Percentiles rank a stretch among this genome's conserved stretches.
These are phyloP conservation scores for Talaromyces adpressus DNA, from an alignment of 495 filamentous ascomycete species.

Conservation along the genomic window DNA sequence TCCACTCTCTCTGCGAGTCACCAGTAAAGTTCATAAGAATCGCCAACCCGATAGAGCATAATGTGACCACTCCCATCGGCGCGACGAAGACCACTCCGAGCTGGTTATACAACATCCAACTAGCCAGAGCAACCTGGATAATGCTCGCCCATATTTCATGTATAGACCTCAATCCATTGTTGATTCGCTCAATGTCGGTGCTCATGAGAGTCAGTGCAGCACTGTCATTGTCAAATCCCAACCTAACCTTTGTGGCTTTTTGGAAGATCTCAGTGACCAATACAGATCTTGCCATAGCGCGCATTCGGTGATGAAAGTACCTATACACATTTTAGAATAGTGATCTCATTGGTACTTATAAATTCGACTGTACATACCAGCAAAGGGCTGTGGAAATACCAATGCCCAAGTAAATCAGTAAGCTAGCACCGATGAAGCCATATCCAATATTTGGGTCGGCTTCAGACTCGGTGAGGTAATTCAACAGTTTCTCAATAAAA, in stretches of 20 bases:
- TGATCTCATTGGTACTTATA: conserved; percentile 10
- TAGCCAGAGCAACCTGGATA: conserved; percentile 44
- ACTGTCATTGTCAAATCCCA: conserved; percentile 27
- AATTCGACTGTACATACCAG: conserved; percentile 34
- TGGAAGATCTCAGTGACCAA: conserved; percentile 40
- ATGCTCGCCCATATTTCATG: conserved; percentile 45
- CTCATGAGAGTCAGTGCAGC: conserved; percentile 50
- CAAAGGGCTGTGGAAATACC: conserved; percentile 35
- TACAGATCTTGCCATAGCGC: conserved; percentile 41
- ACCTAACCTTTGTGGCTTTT: conserved; percentile 18
- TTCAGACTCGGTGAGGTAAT: conserved; percentile 33
- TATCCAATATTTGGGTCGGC: conserved; percentile 40
- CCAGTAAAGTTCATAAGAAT: conserved; percentile 14
- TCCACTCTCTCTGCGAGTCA: conserved; percentile 14
- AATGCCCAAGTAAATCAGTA: conserved; percentile 42
- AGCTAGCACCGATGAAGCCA: conserved; percentile 45
- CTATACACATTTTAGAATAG: background rate
- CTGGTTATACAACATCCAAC: conserved; percentile 40
- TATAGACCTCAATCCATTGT: conserved; percentile 21
- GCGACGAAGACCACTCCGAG: conserved; percentile 35
- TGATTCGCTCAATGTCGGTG: conserved; percentile 43
- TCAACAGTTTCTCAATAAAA: conserved; percentile 46
- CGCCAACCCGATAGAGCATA: conserved; percentile 17
- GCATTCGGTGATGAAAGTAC: conserved; percentile 37
- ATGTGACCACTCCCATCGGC: conserved; percentile 29